phyloP scores from a whole-genome alignment of 108 stramenopile genomes.

The Bacterosira constricta region DNA sequence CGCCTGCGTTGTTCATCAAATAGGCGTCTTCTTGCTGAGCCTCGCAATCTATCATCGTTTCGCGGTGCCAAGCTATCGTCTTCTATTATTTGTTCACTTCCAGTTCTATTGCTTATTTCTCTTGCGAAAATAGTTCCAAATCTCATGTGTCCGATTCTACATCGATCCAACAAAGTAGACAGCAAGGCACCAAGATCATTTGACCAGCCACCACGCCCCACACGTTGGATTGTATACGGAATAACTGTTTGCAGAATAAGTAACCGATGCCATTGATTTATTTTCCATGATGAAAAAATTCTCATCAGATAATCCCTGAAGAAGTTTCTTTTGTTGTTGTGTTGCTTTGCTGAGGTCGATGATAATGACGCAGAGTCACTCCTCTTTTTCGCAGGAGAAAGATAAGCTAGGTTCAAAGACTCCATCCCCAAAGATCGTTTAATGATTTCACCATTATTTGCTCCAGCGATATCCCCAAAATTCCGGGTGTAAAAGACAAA shows the following conservation, averaged over 20 bases:
- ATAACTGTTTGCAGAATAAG: constrained; percentile 31
- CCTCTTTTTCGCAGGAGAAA: neutral
- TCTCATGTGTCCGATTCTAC: neutral
- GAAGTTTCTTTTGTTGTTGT: neutral
- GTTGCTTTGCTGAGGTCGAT: neutral
- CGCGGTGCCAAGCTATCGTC: constrained; percentile 16
- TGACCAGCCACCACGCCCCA: constrained; percentile 39
- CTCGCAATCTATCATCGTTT: constrained; percentile 44
- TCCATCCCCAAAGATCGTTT: constrained; percentile 44
- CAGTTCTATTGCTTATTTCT: neutral
- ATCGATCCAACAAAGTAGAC: neutral
- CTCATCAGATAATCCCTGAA: neutral
- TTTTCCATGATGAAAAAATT: constrained; percentile 3
- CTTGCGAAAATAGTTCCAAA: neutral
- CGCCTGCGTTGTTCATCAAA: constrained; percentile 38
- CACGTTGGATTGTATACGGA: constrained; percentile 34
- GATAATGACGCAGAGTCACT: neutral
- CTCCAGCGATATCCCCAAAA: neutral
- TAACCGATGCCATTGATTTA: constrained; percentile 29
- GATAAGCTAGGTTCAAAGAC: constrained; percentile 30
- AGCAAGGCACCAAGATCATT: constrained; percentile 23
- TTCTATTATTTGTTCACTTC: neutral
- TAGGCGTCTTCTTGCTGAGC: constrained; percentile 34
- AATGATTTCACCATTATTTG: neutral
- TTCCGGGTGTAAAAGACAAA: constrained; percentile 29